Percentiles rank a stretch among this genome's conserved stretches.
These are phyloP conservation scores for Glycine latifolia DNA, from an alignment of 306 rosid species.

Conservation along the genomic window DNA sequence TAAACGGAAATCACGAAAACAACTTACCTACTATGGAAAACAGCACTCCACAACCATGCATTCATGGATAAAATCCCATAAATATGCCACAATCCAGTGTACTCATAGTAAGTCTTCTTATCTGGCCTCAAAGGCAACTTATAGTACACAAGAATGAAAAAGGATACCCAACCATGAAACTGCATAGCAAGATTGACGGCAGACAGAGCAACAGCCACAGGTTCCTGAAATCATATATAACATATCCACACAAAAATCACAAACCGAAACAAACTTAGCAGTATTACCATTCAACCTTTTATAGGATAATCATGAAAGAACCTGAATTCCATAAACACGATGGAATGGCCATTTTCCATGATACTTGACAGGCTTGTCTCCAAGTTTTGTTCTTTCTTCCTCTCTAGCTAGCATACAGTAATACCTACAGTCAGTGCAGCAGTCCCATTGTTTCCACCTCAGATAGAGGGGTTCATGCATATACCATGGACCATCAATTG, in stretches of 20 bases:
- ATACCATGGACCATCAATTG: conserved; percentile 98
- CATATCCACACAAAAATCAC: conserved; percentile 34
- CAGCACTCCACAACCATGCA: conserved; percentile 94
- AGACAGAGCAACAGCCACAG: conserved; percentile 88
- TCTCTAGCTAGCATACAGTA: conserved; percentile 92
- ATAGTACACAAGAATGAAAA: conserved; percentile 90
- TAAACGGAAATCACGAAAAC: conserved; percentile 30
- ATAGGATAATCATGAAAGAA: conserved; percentile 44
- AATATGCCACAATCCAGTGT: conserved; percentile 92
- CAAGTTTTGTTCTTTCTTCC: conserved; percentile 81
- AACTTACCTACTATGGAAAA: conserved; percentile 89
- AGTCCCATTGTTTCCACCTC: conserved; percentile 99
- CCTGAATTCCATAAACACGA: conserved; percentile 97
- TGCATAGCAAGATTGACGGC: conserved; percentile 94
- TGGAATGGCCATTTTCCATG: conserved; percentile 95
- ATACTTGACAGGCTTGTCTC: conserved; percentile 81
- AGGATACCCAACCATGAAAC: conserved; percentile 98
- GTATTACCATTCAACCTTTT: conserved; percentile 33
- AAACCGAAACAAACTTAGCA: conserved; percentile 31
- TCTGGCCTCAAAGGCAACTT: conserved; percentile 74
- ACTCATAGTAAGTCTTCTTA: conserved; percentile 83
- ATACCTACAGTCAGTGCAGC: conserved; percentile 87
- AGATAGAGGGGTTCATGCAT: conserved; percentile 91
- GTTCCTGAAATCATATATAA: conserved; percentile 71
- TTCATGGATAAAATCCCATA: conserved; percentile 88